Percentiles rank a stretch among this genome's conserved stretches.
Conservation (phyloP, 371 early-diverging fungal genomes). For the Mucor sp. region DNA sequence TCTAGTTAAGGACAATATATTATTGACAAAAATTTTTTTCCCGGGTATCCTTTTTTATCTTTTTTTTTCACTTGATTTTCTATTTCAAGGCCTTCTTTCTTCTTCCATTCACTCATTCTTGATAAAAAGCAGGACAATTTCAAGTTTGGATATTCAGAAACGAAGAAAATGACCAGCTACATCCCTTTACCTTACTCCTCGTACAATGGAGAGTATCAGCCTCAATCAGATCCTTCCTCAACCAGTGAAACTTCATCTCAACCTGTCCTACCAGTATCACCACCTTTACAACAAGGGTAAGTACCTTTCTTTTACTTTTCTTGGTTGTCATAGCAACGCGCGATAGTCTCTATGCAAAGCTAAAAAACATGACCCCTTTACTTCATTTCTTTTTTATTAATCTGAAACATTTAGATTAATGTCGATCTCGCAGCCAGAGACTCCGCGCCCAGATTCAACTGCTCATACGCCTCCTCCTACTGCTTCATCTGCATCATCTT, state of each 20-base stretch:
- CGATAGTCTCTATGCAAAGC: not conserved
- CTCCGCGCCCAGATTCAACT: constrained; percentile 12
- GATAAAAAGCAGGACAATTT: not conserved
- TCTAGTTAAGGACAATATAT: constrained; percentile 1
- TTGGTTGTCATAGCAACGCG: not conserved
- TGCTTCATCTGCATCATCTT: not conserved
- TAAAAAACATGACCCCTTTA: not conserved
- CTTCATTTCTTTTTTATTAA: not conserved
- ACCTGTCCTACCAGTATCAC: constrained; percentile 13
- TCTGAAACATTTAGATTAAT: constrained; percentile 12
- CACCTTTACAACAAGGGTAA: constrained; percentile 21
- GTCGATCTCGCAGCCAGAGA: constrained; percentile 23
- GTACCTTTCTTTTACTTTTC: not conserved
- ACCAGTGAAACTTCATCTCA: constrained; percentile 3
- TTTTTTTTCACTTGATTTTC: constrained; percentile 10
- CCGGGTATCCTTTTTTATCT: constrained; percentile 8
- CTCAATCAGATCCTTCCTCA: not conserved
- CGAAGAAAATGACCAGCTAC: constrained; percentile 13
- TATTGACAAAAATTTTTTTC: constrained; percentile 5
- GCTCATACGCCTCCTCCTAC: not conserved
- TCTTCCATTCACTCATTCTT: not conserved
- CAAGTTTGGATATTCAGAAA: not conserved
- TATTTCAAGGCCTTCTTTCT: not conserved
- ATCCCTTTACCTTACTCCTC: constrained; percentile 16
- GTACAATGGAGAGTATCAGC: constrained; percentile 8